Percentiles rank a stretch among this genome's conserved stretches.
Evolutionary conservation across 1,139 yeast genomes (phyloP).

Genomic region (Cylindricascospora bacillispora): DNA sequence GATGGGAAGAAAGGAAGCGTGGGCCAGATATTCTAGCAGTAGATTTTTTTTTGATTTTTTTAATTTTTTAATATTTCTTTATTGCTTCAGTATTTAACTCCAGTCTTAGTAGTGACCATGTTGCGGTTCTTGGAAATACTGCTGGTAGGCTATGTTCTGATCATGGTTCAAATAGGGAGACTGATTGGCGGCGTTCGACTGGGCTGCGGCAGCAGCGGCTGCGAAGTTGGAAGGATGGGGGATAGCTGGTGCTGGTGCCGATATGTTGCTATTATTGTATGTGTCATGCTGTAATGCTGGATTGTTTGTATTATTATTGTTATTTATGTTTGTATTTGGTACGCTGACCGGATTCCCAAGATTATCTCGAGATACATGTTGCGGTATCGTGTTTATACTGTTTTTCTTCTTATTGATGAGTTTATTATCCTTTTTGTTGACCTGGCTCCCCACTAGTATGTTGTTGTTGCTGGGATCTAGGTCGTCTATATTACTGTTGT

Average conservation of each 20-base stretch:
- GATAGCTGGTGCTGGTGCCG: conserved; percentile 13
- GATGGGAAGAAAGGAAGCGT: too few relatives aligned
- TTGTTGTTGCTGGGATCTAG: conserved; percentile 3
- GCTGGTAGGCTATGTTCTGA: conserved; percentile 44
- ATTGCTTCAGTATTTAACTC: not conserved
- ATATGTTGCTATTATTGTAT: conserved; percentile 10
- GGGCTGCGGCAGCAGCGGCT: conserved; percentile 26
- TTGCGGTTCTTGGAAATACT: conserved; percentile 42
- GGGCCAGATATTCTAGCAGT: not conserved
- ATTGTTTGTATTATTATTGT: too few relatives aligned
- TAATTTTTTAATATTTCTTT: not conserved
- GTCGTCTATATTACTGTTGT: conserved; percentile 16
- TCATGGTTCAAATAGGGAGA: conserved; percentile 39
- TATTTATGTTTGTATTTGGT: too few relatives aligned
- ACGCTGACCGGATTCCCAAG: too few relatives aligned
- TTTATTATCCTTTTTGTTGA: too few relatives aligned
- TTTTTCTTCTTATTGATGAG: too few relatives aligned
- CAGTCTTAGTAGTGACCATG: conserved; percentile 28
- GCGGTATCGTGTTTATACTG: too few relatives aligned
- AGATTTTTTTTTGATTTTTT: not conserved
- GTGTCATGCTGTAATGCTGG: too few relatives aligned
- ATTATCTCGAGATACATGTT: too few relatives aligned
- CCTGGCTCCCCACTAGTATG: too few relatives aligned
- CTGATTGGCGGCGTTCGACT: conserved; percentile 27
- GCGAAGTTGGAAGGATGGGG: conserved; percentile 13